Evolutionary conservation across 2,329 filamentous ascomycete species (phyloP).

Genomic region (Verticillium isaacii): DNA sequence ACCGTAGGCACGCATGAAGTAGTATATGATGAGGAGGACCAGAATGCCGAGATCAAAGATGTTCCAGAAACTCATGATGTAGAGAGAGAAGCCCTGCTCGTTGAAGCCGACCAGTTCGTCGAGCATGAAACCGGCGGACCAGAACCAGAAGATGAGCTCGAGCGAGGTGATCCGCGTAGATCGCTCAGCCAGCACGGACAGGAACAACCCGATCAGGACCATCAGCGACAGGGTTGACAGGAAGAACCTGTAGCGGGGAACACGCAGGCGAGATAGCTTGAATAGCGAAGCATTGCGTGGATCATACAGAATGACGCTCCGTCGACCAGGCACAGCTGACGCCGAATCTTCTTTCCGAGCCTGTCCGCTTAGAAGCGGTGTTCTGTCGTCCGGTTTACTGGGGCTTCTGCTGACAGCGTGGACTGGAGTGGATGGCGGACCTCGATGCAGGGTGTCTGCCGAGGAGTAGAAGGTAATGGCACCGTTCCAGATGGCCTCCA

Average conservation of each 20-base stretch:
- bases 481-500: conserved; percentile 97
- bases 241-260: conserved; percentile 87
- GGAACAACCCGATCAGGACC: conserved; percentile 77
- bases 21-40: conserved; percentile 80
- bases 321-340: conserved; percentile 40
- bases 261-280: conserved; percentile 84
- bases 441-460: conserved; percentile 77
- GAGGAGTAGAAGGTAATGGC: conserved; percentile 91
- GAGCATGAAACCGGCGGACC: conserved; percentile 95
- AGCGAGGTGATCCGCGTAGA: conserved; percentile 77
- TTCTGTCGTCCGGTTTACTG: conserved; percentile 38
- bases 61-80: conserved; percentile 98
- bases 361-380: conserved; percentile 43
- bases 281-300: conserved; percentile 85
- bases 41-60: conserved; percentile 90
- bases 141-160: conserved; percentile 93
- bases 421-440: conserved; percentile 26
- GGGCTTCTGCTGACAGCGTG: conserved; percentile 15
- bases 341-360: conserved; percentile 5
- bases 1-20: conserved; percentile 82
- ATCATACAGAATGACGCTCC: conserved; percentile 84
- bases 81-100: conserved; percentile 92
- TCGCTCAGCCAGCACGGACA: conserved; percentile 73
- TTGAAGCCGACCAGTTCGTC: conserved; percentile 95
- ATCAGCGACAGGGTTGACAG: conserved; percentile 85